phyloP scores from a whole-genome alignment of 2,329 filamentous ascomycete species.

The Penicillium sp. region DNA sequence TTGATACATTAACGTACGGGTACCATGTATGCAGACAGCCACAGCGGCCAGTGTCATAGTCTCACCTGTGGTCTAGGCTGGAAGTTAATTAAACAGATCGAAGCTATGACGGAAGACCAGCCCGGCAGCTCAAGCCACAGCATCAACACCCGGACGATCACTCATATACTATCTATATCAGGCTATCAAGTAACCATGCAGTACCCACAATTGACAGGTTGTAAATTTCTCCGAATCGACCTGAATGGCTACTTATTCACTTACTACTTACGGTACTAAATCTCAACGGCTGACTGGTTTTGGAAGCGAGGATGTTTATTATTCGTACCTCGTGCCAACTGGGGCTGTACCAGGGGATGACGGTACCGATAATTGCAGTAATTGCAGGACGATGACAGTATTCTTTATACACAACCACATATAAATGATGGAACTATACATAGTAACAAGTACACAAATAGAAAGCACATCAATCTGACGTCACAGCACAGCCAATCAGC shows the following conservation, averaged over 20 bases:
- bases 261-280: neutral
- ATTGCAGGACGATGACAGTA: neutral
- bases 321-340: neutral
- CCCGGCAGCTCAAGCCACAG: neutral
- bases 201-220: neutral
- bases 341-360: neutral
- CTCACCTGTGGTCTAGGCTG: neutral
- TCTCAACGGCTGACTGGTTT: neutral
- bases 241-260: neutral
- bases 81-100: neutral
- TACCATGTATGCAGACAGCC: neutral
- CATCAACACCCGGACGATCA: neutral
- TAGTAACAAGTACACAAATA: too few relatives aligned
- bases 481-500: constrained; percentile 4
- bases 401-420: neutral
- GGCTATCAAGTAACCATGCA: neutral
- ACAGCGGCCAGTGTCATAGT: neutral
- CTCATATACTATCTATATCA: too few relatives aligned
- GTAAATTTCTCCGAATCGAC: neutral
- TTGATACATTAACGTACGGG: too few relatives aligned
- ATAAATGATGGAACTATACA: too few relatives aligned
- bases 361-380: too few relatives aligned
- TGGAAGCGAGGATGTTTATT: neutral
- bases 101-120: neutral
- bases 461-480: neutral